phyloP scores from a whole-genome alignment of 1,139 yeast species.

The Spathaspora jeffriesii region DNA sequence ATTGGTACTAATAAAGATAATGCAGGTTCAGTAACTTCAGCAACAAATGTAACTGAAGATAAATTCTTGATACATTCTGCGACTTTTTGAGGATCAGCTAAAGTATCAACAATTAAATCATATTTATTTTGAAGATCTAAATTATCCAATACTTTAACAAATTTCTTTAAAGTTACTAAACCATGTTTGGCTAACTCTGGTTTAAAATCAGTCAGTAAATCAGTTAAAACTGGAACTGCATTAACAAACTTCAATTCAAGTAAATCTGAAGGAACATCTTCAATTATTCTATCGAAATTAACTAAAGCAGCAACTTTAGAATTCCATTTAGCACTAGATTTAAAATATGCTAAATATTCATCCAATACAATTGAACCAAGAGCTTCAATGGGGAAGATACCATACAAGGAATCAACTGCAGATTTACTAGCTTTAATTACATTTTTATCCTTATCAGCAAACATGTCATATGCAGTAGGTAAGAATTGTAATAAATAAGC shows the following conservation, averaged over 20 bases:
- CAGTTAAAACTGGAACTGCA: constrained; percentile 83
- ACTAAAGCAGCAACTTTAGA: constrained; percentile 80
- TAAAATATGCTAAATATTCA: constrained; percentile 60
- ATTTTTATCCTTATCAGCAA: constrained; percentile 84
- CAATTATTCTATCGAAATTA: constrained; percentile 70
- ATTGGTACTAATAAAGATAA: constrained; percentile 89
- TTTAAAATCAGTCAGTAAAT: constrained; percentile 91
- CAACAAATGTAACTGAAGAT: constrained; percentile 94
- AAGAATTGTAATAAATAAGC: constrained; percentile 66
- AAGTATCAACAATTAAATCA: constrained; percentile 82
- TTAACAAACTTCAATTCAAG: constrained; percentile 79
- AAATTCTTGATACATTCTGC: constrained; percentile 88
- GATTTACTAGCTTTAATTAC: constrained; percentile 82
- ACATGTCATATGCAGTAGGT: constrained; percentile 58
- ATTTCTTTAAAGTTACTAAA: constrained; percentile 62
- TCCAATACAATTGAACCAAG: constrained; percentile 69
- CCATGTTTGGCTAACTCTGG: constrained; percentile 94
- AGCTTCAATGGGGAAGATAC: constrained; percentile 78
- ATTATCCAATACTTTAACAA: constrained; percentile 85
- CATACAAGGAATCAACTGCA: constrained; percentile 67
- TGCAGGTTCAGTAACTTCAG: constrained; percentile 98
- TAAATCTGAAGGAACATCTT: constrained; percentile 82
- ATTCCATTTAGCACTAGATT: constrained; percentile 93
- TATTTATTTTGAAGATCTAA: constrained; percentile 88
- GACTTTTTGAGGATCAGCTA: constrained; percentile 87